Conservation (phyloP, 495 filamentous ascomycete species). For the Ramalina peruviana region DNA sequence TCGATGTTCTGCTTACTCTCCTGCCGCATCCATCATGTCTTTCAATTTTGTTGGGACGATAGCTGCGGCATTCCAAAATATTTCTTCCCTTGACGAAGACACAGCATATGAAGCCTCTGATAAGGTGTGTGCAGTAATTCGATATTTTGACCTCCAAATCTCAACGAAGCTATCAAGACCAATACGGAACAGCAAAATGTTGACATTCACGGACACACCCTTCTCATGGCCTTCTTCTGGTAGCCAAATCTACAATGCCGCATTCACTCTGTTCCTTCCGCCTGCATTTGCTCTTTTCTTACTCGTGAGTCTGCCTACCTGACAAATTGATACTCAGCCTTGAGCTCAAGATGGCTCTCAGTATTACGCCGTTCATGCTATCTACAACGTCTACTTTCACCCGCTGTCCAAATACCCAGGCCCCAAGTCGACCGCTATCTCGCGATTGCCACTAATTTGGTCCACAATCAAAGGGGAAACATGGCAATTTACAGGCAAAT, state of each 20-base stretch:
- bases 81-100: too few species aligned
- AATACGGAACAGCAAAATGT: not conserved
- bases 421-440: constrained; percentile 7
- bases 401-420: constrained; percentile 19
- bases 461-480: constrained; percentile 5
- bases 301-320: not conserved
- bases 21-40: too few species aligned
- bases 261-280: not conserved
- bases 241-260: not conserved
- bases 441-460: constrained; percentile 5
- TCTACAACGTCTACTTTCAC: constrained; percentile 22
- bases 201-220: not conserved
- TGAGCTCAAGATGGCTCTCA: not conserved
- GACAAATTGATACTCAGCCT: not conserved
- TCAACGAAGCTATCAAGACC: too few species aligned
- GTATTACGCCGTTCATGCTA: not conserved
- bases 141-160: too few species aligned
- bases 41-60: too few species aligned
- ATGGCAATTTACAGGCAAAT: not conserved
- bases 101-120: too few species aligned
- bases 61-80: too few species aligned
- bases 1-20: too few species aligned
- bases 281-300: not conserved
- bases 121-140: too few species aligned
- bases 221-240: not conserved